phyloP scores from a whole-genome alignment of 2,329 filamentous ascomycete genomes.

The Hymenoscyphus occultus region DNA sequence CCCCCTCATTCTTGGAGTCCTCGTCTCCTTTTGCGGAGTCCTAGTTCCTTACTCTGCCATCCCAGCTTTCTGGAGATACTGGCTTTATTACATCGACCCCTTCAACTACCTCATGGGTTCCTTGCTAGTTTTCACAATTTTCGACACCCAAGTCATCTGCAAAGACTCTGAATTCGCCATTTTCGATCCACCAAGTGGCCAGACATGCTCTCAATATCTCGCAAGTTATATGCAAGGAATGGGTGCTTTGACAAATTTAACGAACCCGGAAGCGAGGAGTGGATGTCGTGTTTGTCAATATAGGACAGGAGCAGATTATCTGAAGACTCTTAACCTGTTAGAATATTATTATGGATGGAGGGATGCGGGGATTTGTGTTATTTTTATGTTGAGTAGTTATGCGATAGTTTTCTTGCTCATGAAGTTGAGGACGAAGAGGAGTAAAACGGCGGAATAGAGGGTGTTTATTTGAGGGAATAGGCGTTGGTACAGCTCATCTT shows the following conservation, averaged over 20 bases:
- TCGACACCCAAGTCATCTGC: slow-evolving; percentile 48
- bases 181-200: slow-evolving; percentile 42
- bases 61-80: slow-evolving; percentile 59
- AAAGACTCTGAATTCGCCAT: slow-evolving; percentile 47
- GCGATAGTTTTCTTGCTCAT: slow-evolving; percentile 46
- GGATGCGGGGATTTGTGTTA: slow-evolving; percentile 51
- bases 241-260: slow-evolving; percentile 49
- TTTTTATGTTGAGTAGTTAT: slow-evolving; percentile 44
- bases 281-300: slow-evolving; percentile 62
- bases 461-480: background rate
- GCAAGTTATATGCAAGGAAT: slow-evolving; percentile 46
- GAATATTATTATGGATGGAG: slow-evolving; percentile 66
- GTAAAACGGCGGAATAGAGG: slow-evolving; percentile 40
- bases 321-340: slow-evolving; percentile 56
- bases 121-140: slow-evolving; percentile 52
- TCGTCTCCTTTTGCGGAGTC: slow-evolving; percentile 73
- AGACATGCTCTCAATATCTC: slow-evolving; percentile 59
- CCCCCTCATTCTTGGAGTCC: slow-evolving; percentile 52
- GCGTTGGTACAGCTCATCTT: no score
- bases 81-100: slow-evolving; percentile 55
- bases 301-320: slow-evolving; percentile 54
- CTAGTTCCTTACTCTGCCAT: slow-evolving; percentile 64
- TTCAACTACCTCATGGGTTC: slow-evolving; percentile 60
- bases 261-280: slow-evolving; percentile 56
- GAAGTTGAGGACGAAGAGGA: slow-evolving; percentile 48